Base-by-base conservation (phyloP, 805 yeast genomes). In the Schizosaccharomyces pombe region DNA sequence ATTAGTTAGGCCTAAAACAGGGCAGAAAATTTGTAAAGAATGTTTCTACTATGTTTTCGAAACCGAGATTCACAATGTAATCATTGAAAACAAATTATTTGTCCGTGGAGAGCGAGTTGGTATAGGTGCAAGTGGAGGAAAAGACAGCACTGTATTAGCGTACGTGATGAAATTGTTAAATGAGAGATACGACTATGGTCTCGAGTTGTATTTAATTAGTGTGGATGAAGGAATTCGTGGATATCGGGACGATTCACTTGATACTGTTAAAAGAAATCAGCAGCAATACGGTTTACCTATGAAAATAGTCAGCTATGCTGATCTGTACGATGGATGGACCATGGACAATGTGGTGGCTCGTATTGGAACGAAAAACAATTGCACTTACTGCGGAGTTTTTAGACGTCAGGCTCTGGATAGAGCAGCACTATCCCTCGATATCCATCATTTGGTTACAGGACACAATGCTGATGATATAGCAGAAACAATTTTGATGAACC, bases 381-480 rank as follows among this genome's bases (percentile, higher is more conserved):
- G 99, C 67, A 91, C 99, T 0, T 91, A 91, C 64, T 91, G 99
- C 70, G 99, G 99, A 53, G 98, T 91, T 5, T 77, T 91, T 56
- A 73, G 99, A 67, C 75, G 99, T 60, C 99, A 91, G 67, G 96
- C 98, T 0, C 68, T 91, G 52, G 99, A 91, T 65, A 73, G 99
- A 60, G 99, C 98, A 1, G 95, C 97, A 2, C 79, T 83, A 9
- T 82, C 80, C 63, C 68, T 89, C 26, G 85, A 80, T 0, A 86
- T 91, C 54, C 72, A 74, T 55, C 99, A 91, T 67, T 91, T 91
- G 32, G 93, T 91, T 1, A 91, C 99, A 0, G 99, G 99, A 2
- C 99, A 91, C 67, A 91, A 91, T 65, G 99, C 99, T 0, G 99
- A 91, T 66, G 99, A 91, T 68, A 83, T 91, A 85, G 99, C 99